These are phyloP conservation scores for Liquidambar formosana DNA, from an alignment of 164 flowering plant species.

Conservation along the genomic window DNA sequence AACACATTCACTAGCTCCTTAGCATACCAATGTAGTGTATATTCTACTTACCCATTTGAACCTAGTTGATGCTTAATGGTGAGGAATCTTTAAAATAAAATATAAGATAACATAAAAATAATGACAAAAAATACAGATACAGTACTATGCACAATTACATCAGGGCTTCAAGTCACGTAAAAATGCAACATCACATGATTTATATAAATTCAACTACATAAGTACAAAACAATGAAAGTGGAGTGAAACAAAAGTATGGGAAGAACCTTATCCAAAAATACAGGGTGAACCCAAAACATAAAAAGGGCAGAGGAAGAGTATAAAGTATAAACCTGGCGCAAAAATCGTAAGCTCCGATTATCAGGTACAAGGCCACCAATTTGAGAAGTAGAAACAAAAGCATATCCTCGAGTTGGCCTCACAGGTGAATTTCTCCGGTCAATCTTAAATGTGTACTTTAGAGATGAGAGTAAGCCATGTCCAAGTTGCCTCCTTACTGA, in stretches of 20 bases:
- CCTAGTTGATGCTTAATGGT: too few relatives aligned
- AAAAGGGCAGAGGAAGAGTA: conserved; percentile 3
- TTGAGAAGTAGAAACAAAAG: conserved; percentile 70
- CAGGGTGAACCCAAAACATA: not conserved
- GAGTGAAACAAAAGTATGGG: not conserved
- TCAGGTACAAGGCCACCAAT: conserved; percentile 87
- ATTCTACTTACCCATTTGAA: too few relatives aligned
- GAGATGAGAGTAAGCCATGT: conserved; percentile 65
- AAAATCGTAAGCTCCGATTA: conserved; percentile 63
- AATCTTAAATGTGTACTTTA: conserved; percentile 77
- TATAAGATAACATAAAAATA: too few relatives aligned
- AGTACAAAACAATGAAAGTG: not conserved
- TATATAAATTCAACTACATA: not conserved
- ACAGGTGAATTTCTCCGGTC: conserved; percentile 71
- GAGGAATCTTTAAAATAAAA: too few relatives aligned
- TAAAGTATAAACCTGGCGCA: conserved; percentile 94
- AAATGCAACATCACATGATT: too few relatives aligned
- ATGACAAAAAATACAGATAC: too few relatives aligned
- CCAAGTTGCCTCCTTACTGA: conserved; percentile 92
- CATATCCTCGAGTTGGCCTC: conserved; percentile 86
- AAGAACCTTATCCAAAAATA: not conserved
- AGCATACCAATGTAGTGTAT: too few relatives aligned
- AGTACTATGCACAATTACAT: too few relatives aligned
- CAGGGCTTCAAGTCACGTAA: too few relatives aligned
- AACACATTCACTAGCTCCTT: too few relatives aligned